These are phyloP conservation scores for Tuber aestivum DNA, from an alignment of 495 filamentous ascomycete species.

Conservation along the genomic window DNA sequence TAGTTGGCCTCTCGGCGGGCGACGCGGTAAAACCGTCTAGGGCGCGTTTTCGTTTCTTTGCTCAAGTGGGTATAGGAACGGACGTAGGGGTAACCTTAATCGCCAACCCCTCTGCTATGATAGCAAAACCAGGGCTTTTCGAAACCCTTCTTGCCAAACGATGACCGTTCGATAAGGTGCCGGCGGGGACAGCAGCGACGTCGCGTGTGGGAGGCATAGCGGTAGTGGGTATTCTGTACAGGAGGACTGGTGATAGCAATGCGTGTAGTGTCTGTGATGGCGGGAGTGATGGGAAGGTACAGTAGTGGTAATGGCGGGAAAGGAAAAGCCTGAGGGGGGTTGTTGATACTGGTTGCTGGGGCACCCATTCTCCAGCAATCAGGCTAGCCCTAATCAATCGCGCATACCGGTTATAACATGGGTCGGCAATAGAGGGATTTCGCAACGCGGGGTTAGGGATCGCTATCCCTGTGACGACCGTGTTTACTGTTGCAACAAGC, in stretches of 20 bases:
- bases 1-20: conserved; percentile 27
- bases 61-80: neutral
- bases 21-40: conserved; percentile 28
- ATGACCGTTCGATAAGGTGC: conserved; percentile 24
- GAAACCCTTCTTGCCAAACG: conserved; percentile 29
- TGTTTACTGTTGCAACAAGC: too few species aligned
- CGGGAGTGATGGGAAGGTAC: neutral
- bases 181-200: conserved; percentile 18
- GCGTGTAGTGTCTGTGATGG: conserved; percentile 20
- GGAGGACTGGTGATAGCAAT: conserved; percentile 20
- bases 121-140: conserved; percentile 24
- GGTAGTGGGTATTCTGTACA: neutral
- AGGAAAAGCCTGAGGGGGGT: neutral
- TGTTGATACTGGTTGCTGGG: conserved; percentile 33
- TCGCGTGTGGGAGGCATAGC: conserved; percentile 36
- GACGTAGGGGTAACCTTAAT: neutral
- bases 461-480: too few species aligned
- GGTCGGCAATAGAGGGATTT: too few species aligned
- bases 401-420: too few species aligned
- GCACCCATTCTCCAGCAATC: conserved; percentile 10
- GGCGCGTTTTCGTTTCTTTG: conserved; percentile 30
- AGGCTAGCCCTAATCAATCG: too few species aligned
- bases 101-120: conserved; percentile 5
- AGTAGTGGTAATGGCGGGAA: neutral
- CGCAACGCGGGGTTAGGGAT: too few species aligned